A percentile compares a stretch with the other conserved stretches of the same genome.
phyloP scores from a whole-genome alignment of 169 alveolate genomes.

The Perkinsus marinus region DNA sequence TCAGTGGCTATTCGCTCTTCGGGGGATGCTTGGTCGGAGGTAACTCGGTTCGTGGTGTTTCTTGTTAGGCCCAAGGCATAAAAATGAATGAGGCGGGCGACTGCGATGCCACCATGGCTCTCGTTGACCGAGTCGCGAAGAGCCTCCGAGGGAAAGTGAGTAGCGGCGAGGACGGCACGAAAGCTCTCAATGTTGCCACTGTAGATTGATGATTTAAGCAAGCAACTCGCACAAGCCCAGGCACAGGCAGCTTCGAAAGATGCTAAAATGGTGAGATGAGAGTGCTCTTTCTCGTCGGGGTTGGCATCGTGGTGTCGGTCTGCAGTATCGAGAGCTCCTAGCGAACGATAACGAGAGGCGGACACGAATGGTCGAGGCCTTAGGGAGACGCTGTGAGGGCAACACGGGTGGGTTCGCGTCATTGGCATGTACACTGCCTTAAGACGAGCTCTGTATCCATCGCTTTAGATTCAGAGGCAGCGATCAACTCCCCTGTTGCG shows the following conservation, averaged over 20 bases:
- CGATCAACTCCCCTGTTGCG: too few species aligned
- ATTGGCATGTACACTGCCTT: too few species aligned
- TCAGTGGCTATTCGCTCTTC: too few species aligned
- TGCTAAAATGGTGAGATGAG: not conserved
- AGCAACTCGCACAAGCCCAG: not conserved
- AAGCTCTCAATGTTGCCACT: not conserved
- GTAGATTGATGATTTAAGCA: not conserved
- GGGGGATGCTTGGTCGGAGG: too few species aligned
- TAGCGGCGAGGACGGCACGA: not conserved
- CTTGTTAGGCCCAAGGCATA: not conserved
- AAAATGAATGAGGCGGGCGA: not conserved
- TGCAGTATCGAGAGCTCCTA: not conserved
- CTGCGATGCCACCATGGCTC: not conserved
- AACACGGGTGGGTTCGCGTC: too few species aligned
- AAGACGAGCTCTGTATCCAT: too few species aligned
- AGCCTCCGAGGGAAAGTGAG: not conserved
- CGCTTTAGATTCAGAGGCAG: too few species aligned
- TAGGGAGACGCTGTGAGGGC: not conserved
- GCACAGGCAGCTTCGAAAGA: not conserved
- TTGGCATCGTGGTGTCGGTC: not conserved
- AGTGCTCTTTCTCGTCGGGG: not conserved
- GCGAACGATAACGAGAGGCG: not conserved
- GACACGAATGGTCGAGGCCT: not conserved
- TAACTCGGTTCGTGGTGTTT: too few species aligned
- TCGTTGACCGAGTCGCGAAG: not conserved